A percentile compares a stretch with the other conserved stretches of the same genome.
phyloP scores from a whole-genome alignment of 2,329 filamentous ascomycete species.

The Aspergillus flavus region DNA sequence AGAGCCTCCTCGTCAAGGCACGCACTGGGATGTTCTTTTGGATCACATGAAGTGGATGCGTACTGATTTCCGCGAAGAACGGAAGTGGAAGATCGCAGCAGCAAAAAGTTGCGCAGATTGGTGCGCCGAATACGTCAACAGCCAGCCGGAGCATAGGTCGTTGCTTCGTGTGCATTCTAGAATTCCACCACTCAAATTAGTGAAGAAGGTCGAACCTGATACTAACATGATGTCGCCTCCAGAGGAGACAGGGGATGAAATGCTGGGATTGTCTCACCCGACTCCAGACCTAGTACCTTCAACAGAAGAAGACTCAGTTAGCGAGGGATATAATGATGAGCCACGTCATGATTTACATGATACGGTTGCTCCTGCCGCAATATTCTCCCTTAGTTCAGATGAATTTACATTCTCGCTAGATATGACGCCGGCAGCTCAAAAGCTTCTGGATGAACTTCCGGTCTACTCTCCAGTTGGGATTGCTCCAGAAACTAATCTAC shows the following conservation, averaged over 20 bases:
- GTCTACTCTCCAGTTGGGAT: conserved; percentile 68
- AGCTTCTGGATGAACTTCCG: conserved; percentile 77
- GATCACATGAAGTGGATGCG: conserved; percentile 98
- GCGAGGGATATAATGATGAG: conserved; percentile 51
- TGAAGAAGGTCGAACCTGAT: conserved; percentile 29
- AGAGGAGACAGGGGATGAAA: conserved; percentile 37
- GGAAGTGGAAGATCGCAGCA: conserved; percentile 86
- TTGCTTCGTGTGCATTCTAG: conserved; percentile 66
- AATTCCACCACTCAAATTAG: conserved; percentile 30
- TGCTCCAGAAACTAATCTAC: conserved; percentile 60
- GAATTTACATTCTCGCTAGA: conserved; percentile 79
- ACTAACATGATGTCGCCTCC: conserved; percentile 33
- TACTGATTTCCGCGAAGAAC: conserved; percentile 90
- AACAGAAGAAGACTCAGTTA: conserved; percentile 61
- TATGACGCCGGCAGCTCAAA: conserved; percentile 73
- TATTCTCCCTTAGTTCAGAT: conserved; percentile 80
- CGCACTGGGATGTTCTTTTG: conserved; percentile 84
- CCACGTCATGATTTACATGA: conserved; percentile 46
- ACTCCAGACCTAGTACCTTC: conserved; percentile 71
- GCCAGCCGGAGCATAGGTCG: conserved; percentile 64
- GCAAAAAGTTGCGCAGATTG: conserved; percentile 79
- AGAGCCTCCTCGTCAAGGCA: conserved; percentile 75
- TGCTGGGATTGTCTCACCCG: conserved; percentile 46
- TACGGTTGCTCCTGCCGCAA: conserved; percentile 67
- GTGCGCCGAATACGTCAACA: conserved; percentile 79